Evolutionary conservation across 1,284 basidiomycete species (phyloP).

Genomic region (Tilletia walkeri): DNA sequence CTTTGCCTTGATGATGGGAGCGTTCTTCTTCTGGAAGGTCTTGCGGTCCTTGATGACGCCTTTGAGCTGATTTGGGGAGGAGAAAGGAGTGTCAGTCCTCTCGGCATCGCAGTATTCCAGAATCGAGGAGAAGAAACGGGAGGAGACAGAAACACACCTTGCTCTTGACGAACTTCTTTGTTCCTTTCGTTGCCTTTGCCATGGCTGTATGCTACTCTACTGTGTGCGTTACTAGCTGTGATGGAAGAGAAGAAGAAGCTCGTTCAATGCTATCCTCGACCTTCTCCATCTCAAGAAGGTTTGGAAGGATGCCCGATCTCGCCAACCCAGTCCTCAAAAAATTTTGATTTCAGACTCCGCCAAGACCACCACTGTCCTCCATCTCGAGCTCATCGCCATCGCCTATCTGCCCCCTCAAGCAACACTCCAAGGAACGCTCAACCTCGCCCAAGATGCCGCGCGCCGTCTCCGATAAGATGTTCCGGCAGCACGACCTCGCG

Average conservation of each 20-base stretch:
- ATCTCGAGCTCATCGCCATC: conserved; percentile 1
- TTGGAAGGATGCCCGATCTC: conserved; percentile 2
- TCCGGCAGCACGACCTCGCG: conserved; percentile 70
- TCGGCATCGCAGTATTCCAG: background rate
- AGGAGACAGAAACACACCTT: conserved; percentile 18
- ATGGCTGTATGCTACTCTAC: background rate
- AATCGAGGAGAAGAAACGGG: too few species aligned
- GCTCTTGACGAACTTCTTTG: conserved; percentile 51
- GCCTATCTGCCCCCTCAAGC: background rate
- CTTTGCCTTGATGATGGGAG: conserved; percentile 35
- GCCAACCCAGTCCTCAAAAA: conserved; percentile 10
- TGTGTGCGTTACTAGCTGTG: background rate
- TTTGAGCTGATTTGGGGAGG: conserved; percentile 39
- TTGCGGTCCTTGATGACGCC: conserved; percentile 46
- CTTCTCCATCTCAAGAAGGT: conserved; percentile 1
- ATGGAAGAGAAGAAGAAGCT: background rate
- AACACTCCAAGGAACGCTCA: background rate
- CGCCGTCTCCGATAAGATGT: conserved; percentile 80
- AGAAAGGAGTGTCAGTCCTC: background rate
- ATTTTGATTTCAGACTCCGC: background rate
- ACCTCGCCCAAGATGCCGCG: conserved; percentile 69
- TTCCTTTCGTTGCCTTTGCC: conserved; percentile 35
- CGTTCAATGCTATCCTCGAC: background rate
- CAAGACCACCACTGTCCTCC: background rate
- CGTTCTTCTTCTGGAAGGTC: conserved; percentile 43